These are phyloP conservation scores for Penicillium canariense DNA, from an alignment of 495 filamentous ascomycete species.

Conservation along the genomic window DNA sequence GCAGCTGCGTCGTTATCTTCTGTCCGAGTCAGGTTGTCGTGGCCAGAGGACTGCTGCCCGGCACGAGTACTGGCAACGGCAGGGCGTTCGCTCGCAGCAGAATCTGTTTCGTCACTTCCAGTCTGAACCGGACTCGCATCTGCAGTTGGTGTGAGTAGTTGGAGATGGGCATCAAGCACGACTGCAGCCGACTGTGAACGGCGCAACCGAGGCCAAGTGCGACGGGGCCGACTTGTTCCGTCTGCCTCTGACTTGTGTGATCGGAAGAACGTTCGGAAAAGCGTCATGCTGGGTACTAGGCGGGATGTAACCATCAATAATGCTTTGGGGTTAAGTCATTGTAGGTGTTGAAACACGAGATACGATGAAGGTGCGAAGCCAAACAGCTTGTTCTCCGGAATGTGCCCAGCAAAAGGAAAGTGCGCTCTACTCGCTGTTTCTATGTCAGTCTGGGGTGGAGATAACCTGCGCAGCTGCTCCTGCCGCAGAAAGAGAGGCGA, in stretches of 20 bases:
- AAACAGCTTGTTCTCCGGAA: too few relatives aligned
- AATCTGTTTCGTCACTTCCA: too few relatives aligned
- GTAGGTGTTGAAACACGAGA: neutral
- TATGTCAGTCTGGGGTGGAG: neutral
- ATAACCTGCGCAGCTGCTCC: too few relatives aligned
- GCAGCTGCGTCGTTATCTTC: neutral
- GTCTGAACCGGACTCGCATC: neutral
- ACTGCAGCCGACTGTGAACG: constrained; percentile 7
- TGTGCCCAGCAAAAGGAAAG: neutral
- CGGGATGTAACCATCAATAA: too few relatives aligned
- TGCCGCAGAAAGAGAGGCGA: neutral
- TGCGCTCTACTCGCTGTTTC: neutral
- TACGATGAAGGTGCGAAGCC: too few relatives aligned
- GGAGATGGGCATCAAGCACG: neutral
- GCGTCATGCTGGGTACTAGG: constrained; percentile 15
- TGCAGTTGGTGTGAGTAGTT: neutral
- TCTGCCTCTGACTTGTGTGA: constrained; percentile 1
- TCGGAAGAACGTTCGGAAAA: constrained; percentile 17
- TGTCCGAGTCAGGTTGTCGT: neutral
- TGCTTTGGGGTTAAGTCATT: neutral
- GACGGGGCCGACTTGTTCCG: constrained; percentile 6
- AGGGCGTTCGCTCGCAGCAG: too few relatives aligned
- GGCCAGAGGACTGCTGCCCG: neutral
- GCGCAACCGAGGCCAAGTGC: constrained; percentile 6
- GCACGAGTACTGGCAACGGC: too few relatives aligned